Evolutionary conservation across 371 early-diverging fungal genomes (phyloP), one percentile per base, ranked within the genome.

Genomic region (Mortierella sp.): DNA sequence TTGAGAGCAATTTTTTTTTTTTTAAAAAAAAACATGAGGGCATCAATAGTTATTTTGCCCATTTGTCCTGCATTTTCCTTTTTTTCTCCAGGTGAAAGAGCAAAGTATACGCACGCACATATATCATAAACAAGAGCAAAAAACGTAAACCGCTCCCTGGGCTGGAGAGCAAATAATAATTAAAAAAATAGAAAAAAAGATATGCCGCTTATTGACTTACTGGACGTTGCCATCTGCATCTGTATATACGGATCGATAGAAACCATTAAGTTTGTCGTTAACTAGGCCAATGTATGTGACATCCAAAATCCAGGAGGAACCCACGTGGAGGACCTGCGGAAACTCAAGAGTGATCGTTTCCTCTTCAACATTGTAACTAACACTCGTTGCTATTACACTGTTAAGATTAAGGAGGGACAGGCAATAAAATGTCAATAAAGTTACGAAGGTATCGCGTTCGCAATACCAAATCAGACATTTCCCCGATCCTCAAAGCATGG

Each of bases 221-320:
- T 79, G 79, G 47, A 79, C 71, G 13, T 74, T 70, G 58, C 74
- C 67, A n/a, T 74, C 52, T 0, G 80, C 68, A 76, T 93, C 91
- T 22, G 87, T 89, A 80, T 94, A 96, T 10, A 85, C 82, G 62
- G 89, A 88, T 58, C 96, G 88, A 85, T 97, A 97, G 77, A 97
- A 95, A 0, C 97, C 97, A 70, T 86, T 85, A 92, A 97, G 91
- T 71, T 93, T 85, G 78, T 96, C 94, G 77, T 96, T 93, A 67
- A 95, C 86, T 21, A 80, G 86, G 11, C 95, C 96, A n/a, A 74
- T 68, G 50, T 74, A 80, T 38, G 72, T 47, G 36, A 80, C 71
- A 8, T 80, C 75, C 52, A 80, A 58, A n/a, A 79, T 74, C 79
- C 79, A 79, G 8, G 79, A 79, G 4, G 79, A 58, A 16, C 74